These are phyloP conservation scores for Pichia sp. DNA, from an alignment of 1,139 yeast species.

Conservation along the genomic window DNA sequence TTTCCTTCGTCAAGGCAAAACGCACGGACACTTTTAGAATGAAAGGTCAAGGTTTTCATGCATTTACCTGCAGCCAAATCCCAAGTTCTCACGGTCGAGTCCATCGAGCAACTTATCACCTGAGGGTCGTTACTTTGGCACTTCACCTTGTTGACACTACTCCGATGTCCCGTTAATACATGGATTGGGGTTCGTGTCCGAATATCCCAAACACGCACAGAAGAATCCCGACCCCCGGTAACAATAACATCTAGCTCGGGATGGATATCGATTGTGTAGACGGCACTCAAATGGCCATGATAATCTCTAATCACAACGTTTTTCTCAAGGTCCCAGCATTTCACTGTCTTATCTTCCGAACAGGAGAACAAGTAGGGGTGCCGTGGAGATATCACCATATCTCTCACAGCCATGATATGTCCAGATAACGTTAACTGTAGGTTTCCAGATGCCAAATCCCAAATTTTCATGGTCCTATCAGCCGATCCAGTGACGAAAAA, in stretches of 20 bases:
- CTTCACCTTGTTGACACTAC: slow-evolving; percentile 65
- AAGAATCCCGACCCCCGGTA: slow-evolving; percentile 87
- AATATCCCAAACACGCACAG: slow-evolving; percentile 90
- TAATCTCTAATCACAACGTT: slow-evolving; percentile 80
- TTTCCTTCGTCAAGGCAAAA: slow-evolving; percentile 67
- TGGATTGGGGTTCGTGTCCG: slow-evolving; percentile 72
- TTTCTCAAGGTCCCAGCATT: slow-evolving; percentile 94
- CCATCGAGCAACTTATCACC: slow-evolving; percentile 76
- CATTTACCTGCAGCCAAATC: slow-evolving; percentile 71
- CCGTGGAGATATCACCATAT: slow-evolving; percentile 63
- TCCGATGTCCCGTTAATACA: slow-evolving; percentile 77
- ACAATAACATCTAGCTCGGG: slow-evolving; percentile 84
- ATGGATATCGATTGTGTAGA: slow-evolving; percentile 76
- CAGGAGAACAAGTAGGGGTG: slow-evolving; percentile 90
- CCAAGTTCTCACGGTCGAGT: slow-evolving; percentile 83
- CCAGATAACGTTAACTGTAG: slow-evolving; percentile 79
- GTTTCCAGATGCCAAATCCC: slow-evolving; percentile 79
- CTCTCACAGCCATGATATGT: slow-evolving; percentile 85
- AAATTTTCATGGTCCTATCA: slow-evolving; percentile 82
- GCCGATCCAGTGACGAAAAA: slow-evolving; percentile 93
- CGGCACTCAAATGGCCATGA: slow-evolving; percentile 92
- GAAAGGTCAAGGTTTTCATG: slow-evolving; percentile 68
- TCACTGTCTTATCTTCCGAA: slow-evolving; percentile 90
- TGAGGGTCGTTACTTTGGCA: slow-evolving; percentile 80
- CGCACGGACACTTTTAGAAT: slow-evolving; percentile 74